Conservation (phyloP, 2,329 filamentous ascomycete species). For the Alternaria consortialis region DNA sequence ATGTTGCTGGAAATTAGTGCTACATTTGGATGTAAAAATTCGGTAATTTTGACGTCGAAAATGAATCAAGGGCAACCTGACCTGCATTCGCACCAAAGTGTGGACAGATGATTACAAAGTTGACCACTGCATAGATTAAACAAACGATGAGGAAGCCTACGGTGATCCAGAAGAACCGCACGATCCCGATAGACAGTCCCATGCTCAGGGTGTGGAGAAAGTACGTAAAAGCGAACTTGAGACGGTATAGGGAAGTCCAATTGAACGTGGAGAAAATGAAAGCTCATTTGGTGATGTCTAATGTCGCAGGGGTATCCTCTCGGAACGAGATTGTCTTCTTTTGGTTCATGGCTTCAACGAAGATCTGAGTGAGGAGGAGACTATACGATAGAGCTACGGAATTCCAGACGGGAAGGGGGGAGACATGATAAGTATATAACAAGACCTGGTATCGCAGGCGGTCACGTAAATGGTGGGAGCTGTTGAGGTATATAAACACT, state of each 20-base stretch:
- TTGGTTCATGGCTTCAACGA: conserved; percentile 15
- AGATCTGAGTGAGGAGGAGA: not conserved
- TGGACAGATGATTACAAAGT: conserved; percentile 3
- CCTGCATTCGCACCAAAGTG: conserved; percentile 10
- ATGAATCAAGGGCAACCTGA: not conserved
- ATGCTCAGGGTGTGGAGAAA: conserved; percentile 6
- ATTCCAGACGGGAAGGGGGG: not conserved
- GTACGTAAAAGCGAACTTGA: conserved; percentile 14
- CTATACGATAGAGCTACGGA: not conserved
- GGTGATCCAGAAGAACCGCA: conserved; percentile 1
- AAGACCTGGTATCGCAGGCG: not conserved
- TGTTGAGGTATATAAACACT: not conserved
- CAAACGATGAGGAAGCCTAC: not conserved
- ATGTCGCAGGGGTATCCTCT: conserved; percentile 8
- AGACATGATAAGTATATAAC: not conserved
- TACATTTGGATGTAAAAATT: conserved; percentile 5
- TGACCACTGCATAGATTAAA: conserved; percentile 4
- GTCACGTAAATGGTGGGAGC: not conserved
- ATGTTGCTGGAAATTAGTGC: conserved; percentile 3
- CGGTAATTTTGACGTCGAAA: not conserved
- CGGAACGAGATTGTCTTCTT: conserved; percentile 2
- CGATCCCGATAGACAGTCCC: not conserved
- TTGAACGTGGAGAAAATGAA: conserved; percentile 7
- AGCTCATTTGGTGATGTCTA: conserved; percentile 9
- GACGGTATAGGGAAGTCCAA: conserved; percentile 9